Evolutionary conservation across 495 filamentous ascomycete species (phyloP).

Genomic region (Aspergillus saccharolyticus): DNA sequence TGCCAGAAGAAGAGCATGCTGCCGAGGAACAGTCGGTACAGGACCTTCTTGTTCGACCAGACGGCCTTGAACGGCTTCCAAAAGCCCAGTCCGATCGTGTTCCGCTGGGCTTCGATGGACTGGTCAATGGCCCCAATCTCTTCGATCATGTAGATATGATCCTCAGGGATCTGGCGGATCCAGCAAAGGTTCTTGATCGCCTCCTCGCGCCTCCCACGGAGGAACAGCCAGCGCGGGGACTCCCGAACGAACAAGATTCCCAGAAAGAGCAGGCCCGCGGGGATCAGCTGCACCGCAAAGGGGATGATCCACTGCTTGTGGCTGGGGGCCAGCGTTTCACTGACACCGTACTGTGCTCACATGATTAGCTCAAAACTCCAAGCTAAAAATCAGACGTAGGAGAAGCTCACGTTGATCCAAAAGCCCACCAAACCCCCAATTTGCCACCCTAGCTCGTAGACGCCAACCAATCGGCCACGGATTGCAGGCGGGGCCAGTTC

Average conservation of each 20-base stretch:
- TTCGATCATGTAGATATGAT: constrained; percentile 64
- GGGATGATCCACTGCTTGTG: constrained; percentile 54
- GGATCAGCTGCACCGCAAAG: constrained; percentile 53
- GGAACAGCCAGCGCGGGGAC: constrained; percentile 57
- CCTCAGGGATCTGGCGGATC: constrained; percentile 56
- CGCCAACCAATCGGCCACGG: constrained; percentile 70
- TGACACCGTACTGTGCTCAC: constrained; percentile 34
- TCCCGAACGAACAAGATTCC: constrained; percentile 48
- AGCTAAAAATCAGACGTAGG: background rate
- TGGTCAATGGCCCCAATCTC: constrained; percentile 61
- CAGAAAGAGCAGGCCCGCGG: constrained; percentile 44
- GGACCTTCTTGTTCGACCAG: constrained; percentile 47
- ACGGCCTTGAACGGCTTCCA: constrained; percentile 63
- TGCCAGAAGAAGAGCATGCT: constrained; percentile 65
- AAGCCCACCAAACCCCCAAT: constrained; percentile 70
- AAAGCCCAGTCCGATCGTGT: constrained; percentile 59
- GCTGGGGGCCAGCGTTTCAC: constrained; percentile 24
- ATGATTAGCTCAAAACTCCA: background rate
- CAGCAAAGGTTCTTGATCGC: constrained; percentile 58
- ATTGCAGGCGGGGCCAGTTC: constrained; percentile 79
- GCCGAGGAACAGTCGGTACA: constrained; percentile 64
- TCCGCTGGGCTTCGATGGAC: constrained; percentile 54
- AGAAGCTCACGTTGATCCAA: constrained; percentile 55
- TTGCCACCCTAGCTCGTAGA: constrained; percentile 73
- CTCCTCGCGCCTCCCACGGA: constrained; percentile 44